Percentiles rank a stretch among this genome's conserved stretches.
phyloP scores from a whole-genome alignment of 2,329 filamentous ascomycete genomes.

The Ilyonectria sp. region DNA sequence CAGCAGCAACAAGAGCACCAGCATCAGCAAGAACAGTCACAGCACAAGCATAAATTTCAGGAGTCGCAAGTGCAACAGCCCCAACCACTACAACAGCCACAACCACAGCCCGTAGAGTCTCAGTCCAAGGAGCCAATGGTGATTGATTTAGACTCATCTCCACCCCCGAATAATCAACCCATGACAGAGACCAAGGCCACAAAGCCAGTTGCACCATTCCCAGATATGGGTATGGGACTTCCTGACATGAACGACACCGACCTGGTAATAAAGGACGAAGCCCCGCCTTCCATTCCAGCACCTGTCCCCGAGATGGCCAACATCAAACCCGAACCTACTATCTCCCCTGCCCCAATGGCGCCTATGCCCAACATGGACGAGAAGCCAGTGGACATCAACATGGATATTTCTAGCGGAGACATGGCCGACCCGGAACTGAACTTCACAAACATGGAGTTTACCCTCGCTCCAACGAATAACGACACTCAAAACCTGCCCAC shows the following conservation, averaged over 20 bases:
- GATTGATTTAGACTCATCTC: constrained; percentile 57
- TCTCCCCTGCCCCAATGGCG: constrained; percentile 43
- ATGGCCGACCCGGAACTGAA: constrained; percentile 57
- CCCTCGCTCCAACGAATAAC: constrained; percentile 61
- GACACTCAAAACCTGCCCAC: constrained; percentile 44
- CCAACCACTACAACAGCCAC: constrained; percentile 41
- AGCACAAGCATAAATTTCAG: constrained; percentile 44
- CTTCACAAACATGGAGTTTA: constrained; percentile 72
- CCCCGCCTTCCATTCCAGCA: constrained; percentile 27
- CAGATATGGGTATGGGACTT: constrained; percentile 69
- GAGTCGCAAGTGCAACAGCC: constrained; percentile 29
- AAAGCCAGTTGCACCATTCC: constrained; percentile 67
- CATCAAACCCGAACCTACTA: constrained; percentile 50
- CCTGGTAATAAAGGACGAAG: constrained; percentile 43
- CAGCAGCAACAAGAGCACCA: constrained; percentile 26
- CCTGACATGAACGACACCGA: constrained; percentile 46
- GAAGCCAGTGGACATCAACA: constrained; percentile 42
- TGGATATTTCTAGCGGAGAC: constrained; percentile 36
- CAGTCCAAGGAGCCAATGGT: constrained; percentile 55
- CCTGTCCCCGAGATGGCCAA: constrained; percentile 39
- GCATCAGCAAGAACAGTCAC: constrained; percentile 54
- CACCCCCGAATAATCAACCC: constrained; percentile 50
- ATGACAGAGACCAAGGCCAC: constrained; percentile 52
- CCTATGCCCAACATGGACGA: constrained; percentile 49
- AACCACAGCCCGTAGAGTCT: constrained; percentile 53